phyloP scores from a whole-genome alignment of 805 yeast species.

The Groenewaldozyma tartarivorans region DNA sequence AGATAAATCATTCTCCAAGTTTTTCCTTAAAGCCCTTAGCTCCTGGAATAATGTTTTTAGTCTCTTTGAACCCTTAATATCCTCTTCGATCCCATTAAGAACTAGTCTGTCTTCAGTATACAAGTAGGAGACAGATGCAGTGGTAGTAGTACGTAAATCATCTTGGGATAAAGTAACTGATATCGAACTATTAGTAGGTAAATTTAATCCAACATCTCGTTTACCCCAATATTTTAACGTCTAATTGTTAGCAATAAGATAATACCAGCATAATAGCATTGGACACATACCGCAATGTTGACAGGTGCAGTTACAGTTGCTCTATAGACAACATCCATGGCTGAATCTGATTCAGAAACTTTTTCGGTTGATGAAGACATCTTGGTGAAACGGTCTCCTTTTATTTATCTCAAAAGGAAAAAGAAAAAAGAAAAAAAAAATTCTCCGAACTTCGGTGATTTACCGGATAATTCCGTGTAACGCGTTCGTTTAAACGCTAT shows the following conservation, averaged over 20 bases:
- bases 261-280: background rate
- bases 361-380: no score
- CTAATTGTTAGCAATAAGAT: conserved; percentile 25
- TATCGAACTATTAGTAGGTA: conserved; percentile 94
- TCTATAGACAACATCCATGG: conserved; percentile 37
- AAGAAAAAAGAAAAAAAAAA: no score
- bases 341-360: no score
- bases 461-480: no score
- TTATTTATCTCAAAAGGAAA: no score
- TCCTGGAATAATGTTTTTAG: conserved; percentile 59
- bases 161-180: conserved; percentile 89
- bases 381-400: no score
- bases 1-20: conserved; percentile 46
- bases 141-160: conserved; percentile 84
- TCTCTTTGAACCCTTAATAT: conserved; percentile 47
- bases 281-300: conserved; percentile 81
- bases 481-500: no score
- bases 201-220: conserved; percentile 75
- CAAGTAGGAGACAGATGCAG: conserved; percentile 59
- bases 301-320: conserved; percentile 96
- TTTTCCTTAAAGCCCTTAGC: conserved; percentile 56
- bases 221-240: conserved; percentile 99
- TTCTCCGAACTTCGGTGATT: no score
- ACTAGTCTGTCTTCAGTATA: conserved; percentile 62
- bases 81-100: conserved; percentile 79